Base-by-base conservation (phyloP, 2,329 filamentous ascomycete genomes). In the Chaetomium strumarium region DNA sequence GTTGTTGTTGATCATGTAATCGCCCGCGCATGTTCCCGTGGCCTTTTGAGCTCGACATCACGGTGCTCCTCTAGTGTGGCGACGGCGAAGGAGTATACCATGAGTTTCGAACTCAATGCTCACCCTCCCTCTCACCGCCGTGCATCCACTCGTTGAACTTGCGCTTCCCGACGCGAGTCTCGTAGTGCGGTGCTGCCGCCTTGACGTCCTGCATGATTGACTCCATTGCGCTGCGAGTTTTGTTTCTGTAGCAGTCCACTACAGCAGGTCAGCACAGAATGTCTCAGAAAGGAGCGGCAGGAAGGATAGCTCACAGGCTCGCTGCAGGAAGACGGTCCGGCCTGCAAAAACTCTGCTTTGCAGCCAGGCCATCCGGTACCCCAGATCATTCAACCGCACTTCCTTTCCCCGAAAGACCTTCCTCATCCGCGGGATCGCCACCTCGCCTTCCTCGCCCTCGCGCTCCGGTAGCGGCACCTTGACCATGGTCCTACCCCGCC, bases 231-330 rank as follows among this genome's bases (percentile, higher is more conserved):
- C 80, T 85, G 58, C 87, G 83, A 68, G 91, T 93, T 76, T 95
- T 96, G 68, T 90, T 92, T 61, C 92, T 86, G 69, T 96, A 96
- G 56, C 88, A 90, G 69, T 97, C 92, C 70, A 97, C 90, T 95
- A 37, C n/a, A 36, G 52, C 55, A 52, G 36, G 49, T 58, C 49
- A 60, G 52, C 31, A 46, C 5, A 39, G 46, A 17, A 31, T 36
- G n/a, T 34, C 37, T 46, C 45, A 24, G 19, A 43, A 37, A 17
- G 16, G n/a, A 14, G 19, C 34, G 34, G 7, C 33, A 16, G 13
- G 10, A 19, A 36, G 24, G 44, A 17, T 49, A 20, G 86, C 90
- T 83, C 75, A 96, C 91, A 74, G 62, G 91, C 91, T 76, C 90
- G 84, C 69, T 96, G 92, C 63, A 96, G 74, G 69, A 96, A 96